Evolutionary conservation across 345 rosid species (phyloP), one percentile per base, ranked within the genome.

Genomic region (Erucastrum elatum): DNA sequence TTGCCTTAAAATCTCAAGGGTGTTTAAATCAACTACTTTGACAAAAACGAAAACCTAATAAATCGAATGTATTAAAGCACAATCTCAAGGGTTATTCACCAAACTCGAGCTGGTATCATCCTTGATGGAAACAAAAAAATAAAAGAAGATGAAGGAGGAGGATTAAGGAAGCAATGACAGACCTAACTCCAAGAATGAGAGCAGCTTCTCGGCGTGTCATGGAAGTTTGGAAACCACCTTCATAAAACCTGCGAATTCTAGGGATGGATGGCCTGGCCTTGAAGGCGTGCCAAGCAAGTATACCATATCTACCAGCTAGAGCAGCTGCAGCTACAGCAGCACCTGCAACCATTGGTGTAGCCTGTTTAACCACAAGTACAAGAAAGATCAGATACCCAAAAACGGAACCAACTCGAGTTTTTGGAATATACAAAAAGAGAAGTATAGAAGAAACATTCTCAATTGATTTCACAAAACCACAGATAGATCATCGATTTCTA

Each of bases 201-300:
- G 98, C 97, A 2, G 98, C 97, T 87, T 90, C 98, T 44, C 90
- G 86, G 29, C 88, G 85, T 0, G 89, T 91, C 97, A 94, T 94
- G 26, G 74, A 33, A 37, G 88, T 64, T 83, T 94, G 94, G 75
- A 94, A 91, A 21, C 97, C 94, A 7, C 97, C 98, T n/a, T 89
- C 96, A 8, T 94, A 91, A 68, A 91, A 90, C 75, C 77, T 85
- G 35, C 94, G 87, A 68, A 87, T 30, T 82, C 78, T 82, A 2
- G 87, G 84, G 1, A 84, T 81, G 2, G 89, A 85, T 13, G 98
- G 94, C 44, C 98, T 85, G 1, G 94, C 80, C 79, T 94, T 90
- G 59, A 91, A 90, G 16, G 94, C 90, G 67, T 93, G 96, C 98
- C 98, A 94, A 16, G 97, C 92, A 70, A 82, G 82, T 79, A 94